These are phyloP conservation scores for Panus rudis DNA, from an alignment of 768 basidiomycete genomes.

Conservation along the genomic window DNA sequence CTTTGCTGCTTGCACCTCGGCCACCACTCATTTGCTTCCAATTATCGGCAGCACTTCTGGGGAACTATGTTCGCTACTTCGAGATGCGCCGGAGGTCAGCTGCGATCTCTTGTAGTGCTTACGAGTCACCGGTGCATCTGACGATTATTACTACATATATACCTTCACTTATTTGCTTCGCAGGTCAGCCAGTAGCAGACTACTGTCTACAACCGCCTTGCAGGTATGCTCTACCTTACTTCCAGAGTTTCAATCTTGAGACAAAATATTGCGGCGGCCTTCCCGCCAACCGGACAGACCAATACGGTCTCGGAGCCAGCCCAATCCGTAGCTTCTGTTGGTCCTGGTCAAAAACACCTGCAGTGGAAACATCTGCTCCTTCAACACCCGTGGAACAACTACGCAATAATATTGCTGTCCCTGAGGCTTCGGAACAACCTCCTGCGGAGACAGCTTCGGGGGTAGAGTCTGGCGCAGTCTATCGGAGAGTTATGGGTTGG, in stretches of 20 bases:
- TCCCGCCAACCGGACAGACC: background rate
- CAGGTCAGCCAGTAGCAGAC: too few species aligned
- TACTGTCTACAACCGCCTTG: background rate
- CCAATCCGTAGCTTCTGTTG: slow-evolving; percentile 15
- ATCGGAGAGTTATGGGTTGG: too few species aligned
- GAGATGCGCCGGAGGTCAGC: too few species aligned
- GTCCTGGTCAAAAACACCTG: slow-evolving; percentile 11
- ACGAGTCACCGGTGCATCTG: too few species aligned
- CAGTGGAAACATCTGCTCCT: background rate
- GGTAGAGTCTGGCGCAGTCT: slow-evolving; percentile 2
- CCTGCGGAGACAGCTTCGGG: slow-evolving; percentile 7
- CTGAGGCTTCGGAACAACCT: slow-evolving; percentile 4
- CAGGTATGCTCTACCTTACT: background rate
- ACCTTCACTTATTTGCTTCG: too few species aligned
- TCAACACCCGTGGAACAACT: background rate
- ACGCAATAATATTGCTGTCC: background rate
- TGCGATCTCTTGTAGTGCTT: too few species aligned
- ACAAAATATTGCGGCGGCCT: slow-evolving; percentile 2
- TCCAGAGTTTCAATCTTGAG: background rate
- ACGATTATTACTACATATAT: too few species aligned
- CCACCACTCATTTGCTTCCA: too few species aligned
- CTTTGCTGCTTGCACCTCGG: too few species aligned
- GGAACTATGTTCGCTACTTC: too few species aligned
- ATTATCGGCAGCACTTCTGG: too few species aligned
- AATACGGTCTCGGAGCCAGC: slow-evolving; percentile 3